Evolutionary conservation across 2,329 filamentous ascomycete genomes (phyloP).

Genomic region (Trichoderma koningiopsis): DNA sequence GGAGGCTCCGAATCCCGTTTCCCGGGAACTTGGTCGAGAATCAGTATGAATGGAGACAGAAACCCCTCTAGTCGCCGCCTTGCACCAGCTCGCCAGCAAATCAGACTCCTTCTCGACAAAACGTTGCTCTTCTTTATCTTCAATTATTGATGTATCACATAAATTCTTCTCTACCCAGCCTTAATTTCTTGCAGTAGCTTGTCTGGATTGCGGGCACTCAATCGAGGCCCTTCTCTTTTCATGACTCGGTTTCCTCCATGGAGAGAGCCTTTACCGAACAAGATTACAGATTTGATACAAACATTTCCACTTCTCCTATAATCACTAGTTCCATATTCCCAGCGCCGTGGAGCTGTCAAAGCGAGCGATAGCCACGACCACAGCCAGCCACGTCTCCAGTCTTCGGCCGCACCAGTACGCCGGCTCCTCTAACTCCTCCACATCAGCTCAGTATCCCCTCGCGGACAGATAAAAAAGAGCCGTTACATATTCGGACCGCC

Average conservation of each 20-base stretch:
- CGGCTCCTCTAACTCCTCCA: neutral
- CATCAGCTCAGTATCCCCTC: neutral
- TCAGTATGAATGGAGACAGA: neutral
- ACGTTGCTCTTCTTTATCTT: neutral
- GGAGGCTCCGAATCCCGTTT: neutral
- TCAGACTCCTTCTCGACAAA: neutral
- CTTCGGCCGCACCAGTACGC: slow-evolving; percentile 19
- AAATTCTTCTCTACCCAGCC: neutral
- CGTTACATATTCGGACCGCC: neutral
- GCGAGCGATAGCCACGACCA: neutral
- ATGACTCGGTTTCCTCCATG: neutral
- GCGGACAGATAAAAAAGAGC: neutral
- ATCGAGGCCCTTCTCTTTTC: slow-evolving; percentile 7
- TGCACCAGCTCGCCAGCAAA: neutral
- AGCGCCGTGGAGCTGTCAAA: slow-evolving; percentile 15
- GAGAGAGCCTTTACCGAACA: neutral
- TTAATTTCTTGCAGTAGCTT: slow-evolving; percentile 24
- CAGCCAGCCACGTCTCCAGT: neutral
- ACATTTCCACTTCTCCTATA: neutral
- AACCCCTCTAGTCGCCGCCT: neutral
- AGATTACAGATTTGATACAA: neutral
- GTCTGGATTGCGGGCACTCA: slow-evolving; percentile 13
- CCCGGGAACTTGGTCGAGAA: neutral
- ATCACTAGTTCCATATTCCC: neutral
- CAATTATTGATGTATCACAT: slow-evolving; percentile 2